phyloP scores from a whole-genome alignment of 164 flowering plant species.

The Vitis cinerea region DNA sequence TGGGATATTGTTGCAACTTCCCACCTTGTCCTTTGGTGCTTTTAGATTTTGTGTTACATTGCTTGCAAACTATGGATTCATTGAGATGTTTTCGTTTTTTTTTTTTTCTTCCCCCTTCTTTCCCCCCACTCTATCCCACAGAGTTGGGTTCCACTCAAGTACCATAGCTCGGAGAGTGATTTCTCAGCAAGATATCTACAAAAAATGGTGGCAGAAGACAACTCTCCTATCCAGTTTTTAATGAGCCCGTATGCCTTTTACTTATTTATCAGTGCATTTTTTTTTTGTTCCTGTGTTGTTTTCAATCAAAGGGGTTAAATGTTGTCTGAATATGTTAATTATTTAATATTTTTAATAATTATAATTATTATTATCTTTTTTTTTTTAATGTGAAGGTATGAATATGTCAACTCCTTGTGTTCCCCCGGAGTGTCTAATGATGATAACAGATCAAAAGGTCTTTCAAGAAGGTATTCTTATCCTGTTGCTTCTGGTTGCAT shows the following conservation, averaged over 20 bases:
- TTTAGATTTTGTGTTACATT: background rate
- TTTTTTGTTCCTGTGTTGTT: background rate
- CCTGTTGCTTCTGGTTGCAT: background rate
- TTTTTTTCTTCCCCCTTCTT: background rate
- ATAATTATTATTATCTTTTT: background rate
- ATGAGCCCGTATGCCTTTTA: constrained; percentile 61
- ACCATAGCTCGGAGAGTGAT: constrained; percentile 50
- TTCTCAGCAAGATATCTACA: constrained; percentile 39
- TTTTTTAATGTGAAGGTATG: constrained; percentile 41
- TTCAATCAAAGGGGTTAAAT: background rate
- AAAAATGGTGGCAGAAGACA: constrained; percentile 50
- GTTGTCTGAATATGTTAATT: background rate
- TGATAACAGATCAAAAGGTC: constrained; percentile 25
- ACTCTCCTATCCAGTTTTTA: constrained; percentile 45
- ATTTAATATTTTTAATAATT: background rate
- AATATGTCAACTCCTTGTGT: constrained; percentile 60
- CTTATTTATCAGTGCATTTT: background rate
- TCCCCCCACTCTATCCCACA: constrained; percentile 17
- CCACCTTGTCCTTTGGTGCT: background rate
- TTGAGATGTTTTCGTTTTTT: background rate
- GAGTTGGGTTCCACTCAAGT: constrained; percentile 70
- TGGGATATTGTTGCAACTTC: background rate
- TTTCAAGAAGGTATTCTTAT: constrained; percentile 50
- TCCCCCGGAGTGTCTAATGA: constrained; percentile 51
- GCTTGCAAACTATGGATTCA: background rate